Percentiles rank a stretch among this genome's conserved stretches.
Conservation (phyloP, 129 eudicot genomes). For the Ambrosia artemisiifolia region DNA sequence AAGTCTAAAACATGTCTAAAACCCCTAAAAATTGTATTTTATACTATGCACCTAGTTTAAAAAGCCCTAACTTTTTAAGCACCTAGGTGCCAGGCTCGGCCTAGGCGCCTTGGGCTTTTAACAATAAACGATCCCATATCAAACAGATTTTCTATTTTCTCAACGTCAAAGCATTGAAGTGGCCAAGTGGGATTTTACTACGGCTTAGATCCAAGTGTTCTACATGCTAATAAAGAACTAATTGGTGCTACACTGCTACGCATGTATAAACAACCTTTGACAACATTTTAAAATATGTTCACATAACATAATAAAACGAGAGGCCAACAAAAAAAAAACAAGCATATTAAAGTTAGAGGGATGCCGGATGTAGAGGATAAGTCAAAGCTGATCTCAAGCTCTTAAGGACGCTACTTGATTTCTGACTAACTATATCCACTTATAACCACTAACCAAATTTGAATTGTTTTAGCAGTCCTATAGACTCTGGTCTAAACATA, state of each 20-base stretch:
- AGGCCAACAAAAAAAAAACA: neutral
- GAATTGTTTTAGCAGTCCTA: neutral
- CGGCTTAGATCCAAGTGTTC: neutral
- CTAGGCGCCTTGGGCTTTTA: too few relatives aligned
- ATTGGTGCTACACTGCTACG: neutral
- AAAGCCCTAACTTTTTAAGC: too few relatives aligned
- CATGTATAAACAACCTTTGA: neutral
- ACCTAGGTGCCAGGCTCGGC: too few relatives aligned
- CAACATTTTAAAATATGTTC: neutral
- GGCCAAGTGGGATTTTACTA: neutral
- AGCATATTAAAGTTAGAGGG: neutral
- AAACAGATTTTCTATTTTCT: neutral
- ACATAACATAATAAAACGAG: neutral
- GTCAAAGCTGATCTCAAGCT: neutral
- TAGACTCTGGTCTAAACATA: neutral
- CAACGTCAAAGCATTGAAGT: neutral
- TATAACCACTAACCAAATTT: neutral
- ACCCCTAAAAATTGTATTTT: too few relatives aligned
- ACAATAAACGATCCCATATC: neutral
- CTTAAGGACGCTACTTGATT: constrained; percentile 14
- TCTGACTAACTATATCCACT: constrained; percentile 1
- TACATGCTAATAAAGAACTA: neutral
- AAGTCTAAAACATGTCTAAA: too few relatives aligned
- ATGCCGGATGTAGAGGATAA: neutral
- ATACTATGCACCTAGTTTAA: too few relatives aligned